Conservation (phyloP, 345 rosid genomes). For the Erucastrum elatum region DNA sequence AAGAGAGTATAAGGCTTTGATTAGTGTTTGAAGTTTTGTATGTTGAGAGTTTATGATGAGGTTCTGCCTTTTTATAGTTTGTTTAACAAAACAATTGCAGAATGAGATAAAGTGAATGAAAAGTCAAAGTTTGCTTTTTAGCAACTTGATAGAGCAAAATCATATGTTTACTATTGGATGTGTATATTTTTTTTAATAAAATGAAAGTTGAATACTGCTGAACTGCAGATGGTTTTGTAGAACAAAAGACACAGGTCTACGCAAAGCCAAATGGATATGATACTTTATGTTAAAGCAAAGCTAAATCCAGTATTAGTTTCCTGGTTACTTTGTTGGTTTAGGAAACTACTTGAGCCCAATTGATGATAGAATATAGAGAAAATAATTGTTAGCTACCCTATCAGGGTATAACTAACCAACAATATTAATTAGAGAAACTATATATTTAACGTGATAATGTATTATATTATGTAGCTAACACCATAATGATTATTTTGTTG, state of each 20-base stretch:
- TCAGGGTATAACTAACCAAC: no score
- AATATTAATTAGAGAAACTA: no score
- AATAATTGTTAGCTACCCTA: no score
- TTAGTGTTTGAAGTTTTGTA: constrained; percentile 21
- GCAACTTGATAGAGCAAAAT: constrained; percentile 11
- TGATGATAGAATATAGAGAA: not conserved
- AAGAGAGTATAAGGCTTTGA: constrained; percentile 14
- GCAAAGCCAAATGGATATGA: not conserved
- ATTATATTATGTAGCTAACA: no score
- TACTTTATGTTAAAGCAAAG: not conserved
- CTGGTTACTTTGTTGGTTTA: constrained; percentile 15
- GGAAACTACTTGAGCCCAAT: not conserved
- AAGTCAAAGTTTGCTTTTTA: constrained; percentile 14
- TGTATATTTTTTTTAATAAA: not conserved
- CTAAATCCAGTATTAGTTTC: constrained; percentile 1
- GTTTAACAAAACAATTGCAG: not conserved
- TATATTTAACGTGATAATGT: no score
- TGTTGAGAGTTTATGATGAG: not conserved
- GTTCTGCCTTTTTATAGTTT: constrained; percentile 23
- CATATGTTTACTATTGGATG: not conserved
- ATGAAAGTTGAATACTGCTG: not conserved
- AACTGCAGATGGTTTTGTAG: constrained; percentile 24
- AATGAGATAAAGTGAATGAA: not conserved
- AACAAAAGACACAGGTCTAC: not conserved
- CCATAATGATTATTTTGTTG: no score